Percentiles rank a stretch among this genome's conserved stretches.
Conservation (phyloP, 345 rosid species). For the Laguncularia racemosa region DNA sequence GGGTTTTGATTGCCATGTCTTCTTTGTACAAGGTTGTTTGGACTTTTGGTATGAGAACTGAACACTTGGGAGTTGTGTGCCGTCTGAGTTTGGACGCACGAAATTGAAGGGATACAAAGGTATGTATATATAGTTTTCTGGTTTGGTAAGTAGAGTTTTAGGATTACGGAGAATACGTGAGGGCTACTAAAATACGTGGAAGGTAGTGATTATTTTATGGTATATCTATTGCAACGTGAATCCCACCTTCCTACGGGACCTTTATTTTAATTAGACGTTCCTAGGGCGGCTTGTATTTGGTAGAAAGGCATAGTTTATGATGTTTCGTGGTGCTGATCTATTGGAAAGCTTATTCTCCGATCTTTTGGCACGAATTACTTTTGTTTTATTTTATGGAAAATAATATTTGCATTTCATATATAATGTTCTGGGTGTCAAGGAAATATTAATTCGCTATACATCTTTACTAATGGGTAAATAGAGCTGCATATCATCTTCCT, state of each 20-base stretch:
- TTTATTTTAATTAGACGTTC: neutral
- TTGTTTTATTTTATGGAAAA: too few species aligned
- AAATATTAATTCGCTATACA: too few species aligned
- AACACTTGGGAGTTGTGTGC: constrained; percentile 2
- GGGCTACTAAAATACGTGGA: constrained; percentile 14
- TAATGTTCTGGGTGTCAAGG: too few species aligned
- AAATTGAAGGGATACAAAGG: neutral
- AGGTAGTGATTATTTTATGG: neutral
- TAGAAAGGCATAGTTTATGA: neutral
- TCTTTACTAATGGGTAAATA: too few species aligned
- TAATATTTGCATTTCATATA: too few species aligned
- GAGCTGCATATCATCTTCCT: too few species aligned
- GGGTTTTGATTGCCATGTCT: constrained; percentile 29
- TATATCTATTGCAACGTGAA: constrained; percentile 23
- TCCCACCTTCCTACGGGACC: constrained; percentile 10
- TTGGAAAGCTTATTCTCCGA: neutral
- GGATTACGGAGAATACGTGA: constrained; percentile 17
- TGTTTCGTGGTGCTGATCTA: neutral
- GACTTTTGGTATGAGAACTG: constrained; percentile 1
- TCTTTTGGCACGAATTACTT: neutral
- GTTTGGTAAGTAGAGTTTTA: neutral
- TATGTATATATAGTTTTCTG: constrained; percentile 14
- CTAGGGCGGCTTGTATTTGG: neutral
- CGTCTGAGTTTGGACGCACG: neutral
- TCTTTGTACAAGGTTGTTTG: neutral